Evolutionary conservation across 768 basidiomycete species (phyloP).

Genomic region (Boletus rubropictus): DNA sequence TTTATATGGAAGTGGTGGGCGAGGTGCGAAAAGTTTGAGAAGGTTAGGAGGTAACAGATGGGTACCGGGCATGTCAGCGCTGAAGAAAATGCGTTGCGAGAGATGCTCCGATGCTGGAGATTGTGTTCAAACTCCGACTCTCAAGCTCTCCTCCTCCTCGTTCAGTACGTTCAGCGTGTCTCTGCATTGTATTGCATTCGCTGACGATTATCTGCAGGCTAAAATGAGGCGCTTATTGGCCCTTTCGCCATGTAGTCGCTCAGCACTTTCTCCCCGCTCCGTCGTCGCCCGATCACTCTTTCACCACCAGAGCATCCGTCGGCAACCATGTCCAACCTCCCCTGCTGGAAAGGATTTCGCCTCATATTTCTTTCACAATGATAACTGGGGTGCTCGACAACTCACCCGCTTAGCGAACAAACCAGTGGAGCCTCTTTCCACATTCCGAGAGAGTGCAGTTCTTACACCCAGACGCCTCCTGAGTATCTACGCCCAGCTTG

Average conservation of each 20-base stretch:
- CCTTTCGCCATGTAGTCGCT: conserved; percentile 11
- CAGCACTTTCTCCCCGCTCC: conserved; percentile 8
- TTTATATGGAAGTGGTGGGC: conserved; percentile 81
- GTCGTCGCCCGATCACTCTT: conserved; percentile 6
- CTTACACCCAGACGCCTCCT: conserved; percentile 50
- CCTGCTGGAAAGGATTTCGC: conserved; percentile 31
- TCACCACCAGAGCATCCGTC: not conserved
- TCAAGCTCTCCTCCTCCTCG: too few species aligned
- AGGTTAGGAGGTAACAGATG: conserved; percentile 93
- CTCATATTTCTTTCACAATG: conserved; percentile 63
- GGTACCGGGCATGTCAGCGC: conserved; percentile 52
- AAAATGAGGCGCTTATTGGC: conserved; percentile 16
- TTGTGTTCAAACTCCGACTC: conserved; percentile 30
- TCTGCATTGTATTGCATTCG: not conserved
- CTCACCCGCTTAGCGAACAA: conserved; percentile 10
- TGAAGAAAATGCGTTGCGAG: conserved; percentile 7
- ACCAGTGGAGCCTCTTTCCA: conserved; percentile 14
- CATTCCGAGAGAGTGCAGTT: conserved; percentile 35
- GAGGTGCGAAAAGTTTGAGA: conserved; percentile 92
- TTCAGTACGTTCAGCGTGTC: conserved; percentile 2
- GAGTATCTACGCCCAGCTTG: conserved; percentile 70
- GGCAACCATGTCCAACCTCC: not conserved
- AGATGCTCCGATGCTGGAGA: not conserved
- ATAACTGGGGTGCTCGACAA: conserved; percentile 40
- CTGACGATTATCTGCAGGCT: conserved; percentile 2